Percentiles rank a stretch among this genome's conserved stretches.
Conservation (phyloP, 2,329 filamentous ascomycete genomes). For the Amphichorda felina region DNA sequence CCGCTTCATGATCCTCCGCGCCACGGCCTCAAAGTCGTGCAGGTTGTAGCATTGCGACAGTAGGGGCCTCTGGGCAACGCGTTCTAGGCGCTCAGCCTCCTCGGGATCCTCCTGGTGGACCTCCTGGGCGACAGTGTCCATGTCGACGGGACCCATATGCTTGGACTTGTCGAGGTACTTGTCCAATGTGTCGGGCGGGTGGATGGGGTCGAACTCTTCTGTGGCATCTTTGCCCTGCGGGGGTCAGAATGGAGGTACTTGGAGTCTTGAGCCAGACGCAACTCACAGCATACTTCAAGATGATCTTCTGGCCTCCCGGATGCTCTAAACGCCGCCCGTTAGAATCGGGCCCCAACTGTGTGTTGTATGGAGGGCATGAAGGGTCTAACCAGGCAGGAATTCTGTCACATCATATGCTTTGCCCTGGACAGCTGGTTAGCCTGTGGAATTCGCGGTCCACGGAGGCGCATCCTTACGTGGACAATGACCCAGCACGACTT, state of each 20-base stretch:
- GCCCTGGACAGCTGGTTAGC: constrained; percentile 31
- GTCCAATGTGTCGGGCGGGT: constrained; percentile 76
- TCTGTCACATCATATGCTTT: constrained; percentile 86
- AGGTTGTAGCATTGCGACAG: constrained; percentile 87
- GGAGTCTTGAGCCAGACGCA: too few species aligned
- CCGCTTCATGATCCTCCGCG: constrained; percentile 85
- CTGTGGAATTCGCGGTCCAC: too few species aligned
- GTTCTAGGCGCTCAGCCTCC: constrained; percentile 55
- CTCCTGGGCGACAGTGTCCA: constrained; percentile 65
- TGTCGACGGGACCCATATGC: constrained; percentile 82
- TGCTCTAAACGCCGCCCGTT: constrained; percentile 49
- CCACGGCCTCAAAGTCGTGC: constrained; percentile 92
- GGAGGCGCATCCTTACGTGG: too few species aligned
- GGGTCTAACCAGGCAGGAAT: constrained; percentile 57
- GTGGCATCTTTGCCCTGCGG: constrained; percentile 75
- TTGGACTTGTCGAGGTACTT: constrained; percentile 77
- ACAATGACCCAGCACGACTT: constrained; percentile 90
- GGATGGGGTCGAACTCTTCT: constrained; percentile 81
- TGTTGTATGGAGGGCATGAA: not conserved
- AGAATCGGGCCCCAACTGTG: not conserved
- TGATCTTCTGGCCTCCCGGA: constrained; percentile 82
- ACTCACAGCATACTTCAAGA: constrained; percentile 77
- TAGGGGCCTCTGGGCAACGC: constrained; percentile 63
- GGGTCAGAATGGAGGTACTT: not conserved
- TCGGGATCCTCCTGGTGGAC: constrained; percentile 55